A percentile compares a stretch with the other conserved stretches of the same genome.
These are phyloP conservation scores for Xylaria nigripes DNA, from an alignment of 495 filamentous ascomycete species.

Conservation along the genomic window DNA sequence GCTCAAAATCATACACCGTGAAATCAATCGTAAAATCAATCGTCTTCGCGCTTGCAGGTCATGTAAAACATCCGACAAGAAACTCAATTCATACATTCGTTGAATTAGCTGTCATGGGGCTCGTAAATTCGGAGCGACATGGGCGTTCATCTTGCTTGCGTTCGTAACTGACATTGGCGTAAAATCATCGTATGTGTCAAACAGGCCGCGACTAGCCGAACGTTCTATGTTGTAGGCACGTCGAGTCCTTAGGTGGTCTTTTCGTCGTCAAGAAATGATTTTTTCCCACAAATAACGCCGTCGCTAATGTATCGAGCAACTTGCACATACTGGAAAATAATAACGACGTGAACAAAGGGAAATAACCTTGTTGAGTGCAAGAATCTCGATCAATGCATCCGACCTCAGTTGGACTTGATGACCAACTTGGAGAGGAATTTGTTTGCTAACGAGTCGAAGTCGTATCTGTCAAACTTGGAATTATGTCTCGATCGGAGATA, in stretches of 20 bases:
- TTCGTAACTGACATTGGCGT: slow-evolving; percentile 12
- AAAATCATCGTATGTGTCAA: slow-evolving; percentile 25
- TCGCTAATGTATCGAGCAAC: slow-evolving; percentile 30
- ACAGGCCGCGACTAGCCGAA: slow-evolving; percentile 23
- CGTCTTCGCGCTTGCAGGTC: slow-evolving; percentile 27
- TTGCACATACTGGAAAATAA: slow-evolving; percentile 13
- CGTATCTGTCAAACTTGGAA: slow-evolving; percentile 72
- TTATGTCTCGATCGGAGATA: slow-evolving; percentile 48
- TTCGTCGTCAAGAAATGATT: slow-evolving; percentile 26
- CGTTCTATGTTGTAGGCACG: slow-evolving; percentile 20
- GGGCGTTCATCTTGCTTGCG: slow-evolving; percentile 14
- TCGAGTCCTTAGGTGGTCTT: slow-evolving; percentile 19
- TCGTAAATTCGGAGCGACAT: slow-evolving; percentile 29
- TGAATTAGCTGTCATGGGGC: slow-evolving; percentile 24
- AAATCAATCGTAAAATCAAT: slow-evolving; percentile 16
- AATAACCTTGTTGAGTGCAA: slow-evolving; percentile 11
- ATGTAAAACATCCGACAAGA: slow-evolving; percentile 18
- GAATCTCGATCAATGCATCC: background rate
- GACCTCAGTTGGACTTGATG: slow-evolving; percentile 72
- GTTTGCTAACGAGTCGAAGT: slow-evolving; percentile 90
- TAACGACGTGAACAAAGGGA: slow-evolving; percentile 21
- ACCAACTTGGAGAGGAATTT: slow-evolving; percentile 91
- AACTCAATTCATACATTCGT: slow-evolving; percentile 29
- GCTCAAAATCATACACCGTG: slow-evolving; percentile 26
- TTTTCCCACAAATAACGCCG: slow-evolving; percentile 23